phyloP scores from a whole-genome alignment of 441 rosid species.

The Syzygium syzygioides region DNA sequence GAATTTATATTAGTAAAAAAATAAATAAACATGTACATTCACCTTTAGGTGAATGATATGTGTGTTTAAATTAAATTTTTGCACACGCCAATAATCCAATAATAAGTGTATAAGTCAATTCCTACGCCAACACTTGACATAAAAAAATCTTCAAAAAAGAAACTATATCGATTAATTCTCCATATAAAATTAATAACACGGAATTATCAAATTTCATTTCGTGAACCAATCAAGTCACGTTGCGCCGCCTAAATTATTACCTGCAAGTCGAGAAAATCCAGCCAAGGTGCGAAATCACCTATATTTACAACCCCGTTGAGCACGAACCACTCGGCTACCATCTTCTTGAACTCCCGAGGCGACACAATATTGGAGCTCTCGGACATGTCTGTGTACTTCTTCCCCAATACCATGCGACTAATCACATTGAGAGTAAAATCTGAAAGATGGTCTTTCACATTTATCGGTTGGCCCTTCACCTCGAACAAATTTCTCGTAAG shows the following conservation, averaged over 20 bases:
- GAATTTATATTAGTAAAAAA: neutral
- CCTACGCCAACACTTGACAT: neutral
- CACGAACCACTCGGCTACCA: neutral
- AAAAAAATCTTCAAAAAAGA: too few relatives aligned
- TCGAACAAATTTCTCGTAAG: neutral
- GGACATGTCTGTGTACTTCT: neutral
- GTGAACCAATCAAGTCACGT: conserved; percentile 19
- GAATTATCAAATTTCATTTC: conserved; percentile 17
- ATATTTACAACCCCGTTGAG: neutral
- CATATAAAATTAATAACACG: neutral
- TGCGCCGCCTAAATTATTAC: neutral
- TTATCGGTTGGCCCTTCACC: conserved; percentile 3
- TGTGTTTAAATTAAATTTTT: neutral
- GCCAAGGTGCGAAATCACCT: neutral
- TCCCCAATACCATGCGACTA: conserved; percentile 14
- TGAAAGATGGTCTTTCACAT: conserved; percentile 21
- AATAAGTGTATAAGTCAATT: neutral
- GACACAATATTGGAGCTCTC: conserved; percentile 7
- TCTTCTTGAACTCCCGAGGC: neutral
- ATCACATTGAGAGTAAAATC: conserved; percentile 14
- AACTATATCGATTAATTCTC: neutral
- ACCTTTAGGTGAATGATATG: neutral
- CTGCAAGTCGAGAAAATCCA: neutral
- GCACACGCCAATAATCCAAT: neutral
- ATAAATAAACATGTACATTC: neutral